Evolutionary conservation across 371 early-diverging fungal genomes (phyloP).

Genomic region (Neoconidiobolus thromboides): DNA sequence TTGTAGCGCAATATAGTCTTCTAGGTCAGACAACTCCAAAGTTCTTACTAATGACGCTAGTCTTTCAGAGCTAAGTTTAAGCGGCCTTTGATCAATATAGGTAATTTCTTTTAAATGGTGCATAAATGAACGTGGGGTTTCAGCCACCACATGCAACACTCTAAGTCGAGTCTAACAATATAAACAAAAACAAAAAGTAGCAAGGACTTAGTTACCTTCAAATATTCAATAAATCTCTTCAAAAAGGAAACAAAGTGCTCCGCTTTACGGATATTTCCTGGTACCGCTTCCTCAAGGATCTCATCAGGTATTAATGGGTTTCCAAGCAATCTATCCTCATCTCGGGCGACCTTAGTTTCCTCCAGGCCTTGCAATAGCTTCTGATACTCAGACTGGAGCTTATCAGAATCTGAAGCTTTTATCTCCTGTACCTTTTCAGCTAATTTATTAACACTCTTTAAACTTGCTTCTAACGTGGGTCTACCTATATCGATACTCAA

Average conservation of each 20-base stretch:
- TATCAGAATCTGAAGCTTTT: constrained; percentile 68
- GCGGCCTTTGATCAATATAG: constrained; percentile 80
- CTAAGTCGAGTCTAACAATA: constrained; percentile 74
- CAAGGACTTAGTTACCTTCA: constrained; percentile 43
- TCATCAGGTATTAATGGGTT: constrained; percentile 86
- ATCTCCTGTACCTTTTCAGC: constrained; percentile 56
- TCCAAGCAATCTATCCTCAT: constrained; percentile 55
- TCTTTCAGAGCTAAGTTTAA: constrained; percentile 71
- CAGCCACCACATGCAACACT: constrained; percentile 94
- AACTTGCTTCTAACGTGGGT: constrained; percentile 76
- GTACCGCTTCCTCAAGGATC: constrained; percentile 81
- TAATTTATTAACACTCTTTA: constrained; percentile 52
- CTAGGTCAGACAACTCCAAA: constrained; percentile 77
- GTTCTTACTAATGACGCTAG: constrained; percentile 77
- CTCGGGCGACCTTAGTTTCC: constrained; percentile 38
- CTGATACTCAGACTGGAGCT: constrained; percentile 72
- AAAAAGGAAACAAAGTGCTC: constrained; percentile 97
- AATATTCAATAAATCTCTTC: constrained; percentile 94
- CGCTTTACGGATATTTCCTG: constrained; percentile 95
- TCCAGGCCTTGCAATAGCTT: constrained; percentile 72
- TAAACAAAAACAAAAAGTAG: background rate
- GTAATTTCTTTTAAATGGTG: constrained; percentile 86
- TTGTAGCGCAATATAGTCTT: constrained; percentile 65
- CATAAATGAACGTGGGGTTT: constrained; percentile 83
- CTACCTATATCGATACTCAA: constrained; percentile 86